These are phyloP conservation scores for Cystofilobasidium macerans DNA, from an alignment of 768 basidiomycete species.

Conservation along the genomic window DNA sequence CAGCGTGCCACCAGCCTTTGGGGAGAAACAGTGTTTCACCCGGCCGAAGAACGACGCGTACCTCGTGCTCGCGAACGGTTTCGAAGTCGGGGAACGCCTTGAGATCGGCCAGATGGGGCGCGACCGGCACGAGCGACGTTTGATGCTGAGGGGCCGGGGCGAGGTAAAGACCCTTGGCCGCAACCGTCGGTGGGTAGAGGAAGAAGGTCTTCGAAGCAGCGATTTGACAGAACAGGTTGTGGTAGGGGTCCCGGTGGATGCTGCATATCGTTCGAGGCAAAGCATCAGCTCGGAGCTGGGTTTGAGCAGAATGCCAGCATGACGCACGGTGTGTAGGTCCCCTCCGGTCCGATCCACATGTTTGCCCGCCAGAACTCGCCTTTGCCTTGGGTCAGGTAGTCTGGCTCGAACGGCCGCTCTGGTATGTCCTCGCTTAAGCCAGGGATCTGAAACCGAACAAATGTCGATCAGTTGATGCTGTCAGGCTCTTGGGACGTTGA, in stretches of 20 bases:
- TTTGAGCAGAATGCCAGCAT: neutral
- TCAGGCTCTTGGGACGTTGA: neutral
- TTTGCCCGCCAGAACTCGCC: slow-evolving; percentile 18
- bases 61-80: neutral
- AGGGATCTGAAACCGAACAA: neutral
- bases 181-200: slow-evolving; percentile 14
- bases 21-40: slow-evolving; percentile 17
- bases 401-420: neutral
- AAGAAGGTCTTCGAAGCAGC: slow-evolving; percentile 4
- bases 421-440: slow-evolving; percentile 6
- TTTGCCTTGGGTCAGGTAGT: slow-evolving; percentile 3
- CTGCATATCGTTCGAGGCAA: neutral
- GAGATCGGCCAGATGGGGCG: neutral
- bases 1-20: slow-evolving; percentile 21
- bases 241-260: slow-evolving; percentile 22
- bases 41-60: neutral
- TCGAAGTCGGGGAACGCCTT: neutral
- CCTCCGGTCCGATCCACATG: slow-evolving; percentile 19
- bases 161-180: slow-evolving; percentile 1
- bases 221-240: slow-evolving; percentile 11
- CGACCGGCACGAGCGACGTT: slow-evolving; percentile 17
- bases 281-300: neutral
- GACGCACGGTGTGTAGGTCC: slow-evolving; percentile 20
- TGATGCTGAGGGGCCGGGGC: slow-evolving; percentile 20
- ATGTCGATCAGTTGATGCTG: neutral